Evolutionary conservation across 306 rosid genomes (phyloP).

Genomic region (Comarum palustre): DNA sequence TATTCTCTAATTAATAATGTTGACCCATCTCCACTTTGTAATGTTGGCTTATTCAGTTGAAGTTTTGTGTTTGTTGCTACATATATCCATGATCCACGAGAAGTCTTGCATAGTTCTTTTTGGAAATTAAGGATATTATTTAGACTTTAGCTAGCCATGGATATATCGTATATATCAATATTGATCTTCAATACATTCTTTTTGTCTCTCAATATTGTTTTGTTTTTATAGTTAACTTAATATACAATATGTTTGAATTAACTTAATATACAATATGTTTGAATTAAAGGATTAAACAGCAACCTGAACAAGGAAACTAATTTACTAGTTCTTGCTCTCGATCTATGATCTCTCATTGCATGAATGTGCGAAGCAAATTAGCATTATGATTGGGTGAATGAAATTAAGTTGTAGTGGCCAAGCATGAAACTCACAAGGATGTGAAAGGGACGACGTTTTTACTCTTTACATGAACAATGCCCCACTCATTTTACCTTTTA

Average conservation of each 20-base stretch:
- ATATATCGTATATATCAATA: not conserved
- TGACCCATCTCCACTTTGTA: not conserved
- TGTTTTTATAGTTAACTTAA: not conserved
- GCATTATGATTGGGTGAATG: not conserved
- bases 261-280: not conserved
- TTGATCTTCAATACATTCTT: not conserved
- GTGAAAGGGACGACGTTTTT: too few species aligned
- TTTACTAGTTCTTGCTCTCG: not conserved
- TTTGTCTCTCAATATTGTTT: not conserved
- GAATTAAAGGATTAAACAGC: not conserved
- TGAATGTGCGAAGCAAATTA: not conserved
- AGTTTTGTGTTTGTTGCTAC: constrained; percentile 1
- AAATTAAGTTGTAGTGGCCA: not conserved
- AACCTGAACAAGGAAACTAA: not conserved
- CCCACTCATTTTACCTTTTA: too few species aligned
- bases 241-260: not conserved
- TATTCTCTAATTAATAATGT: not conserved
- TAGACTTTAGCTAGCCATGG: not conserved
- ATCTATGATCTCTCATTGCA: not conserved
- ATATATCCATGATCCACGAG: not conserved
- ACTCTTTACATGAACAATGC: too few species aligned
- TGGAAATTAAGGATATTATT: not conserved
- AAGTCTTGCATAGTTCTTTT: not conserved
- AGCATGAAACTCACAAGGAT: not conserved
- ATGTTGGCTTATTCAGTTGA: not conserved